Evolutionary conservation across 495 filamentous ascomycete species (phyloP), one percentile per base, ranked within the genome.

Genomic region (Pyronema domesticum): DNA sequence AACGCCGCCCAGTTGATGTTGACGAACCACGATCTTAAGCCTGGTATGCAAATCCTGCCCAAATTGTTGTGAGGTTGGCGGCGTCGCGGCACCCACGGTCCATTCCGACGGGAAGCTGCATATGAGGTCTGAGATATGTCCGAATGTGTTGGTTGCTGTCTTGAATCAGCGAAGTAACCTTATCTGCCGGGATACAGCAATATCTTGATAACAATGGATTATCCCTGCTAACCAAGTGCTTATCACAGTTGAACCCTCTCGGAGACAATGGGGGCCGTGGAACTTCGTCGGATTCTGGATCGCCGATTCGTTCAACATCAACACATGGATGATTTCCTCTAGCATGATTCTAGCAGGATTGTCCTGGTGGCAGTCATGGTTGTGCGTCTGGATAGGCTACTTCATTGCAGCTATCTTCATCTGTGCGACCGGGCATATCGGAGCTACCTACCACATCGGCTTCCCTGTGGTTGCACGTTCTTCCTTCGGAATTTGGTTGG

Each of bases 251-350:
- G 86, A 93, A 60, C 80, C 82, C 14, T 80, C 79, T 55, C 79
- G 85, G 54, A 80, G 89, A 30, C 79, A 86, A 77, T 95, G 89
- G 89, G 82, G 78, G 51, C 72, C 84, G 51, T 83, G 80, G 76
- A 94, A 94, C 64, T 95, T 87, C 61, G 79, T 95, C 53, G 83
- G 81, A 15, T 94, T 94, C 63, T 91, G 86, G 86, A 76, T 94
- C 65, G 86, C 89, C 35, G 89, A 95, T 69, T 89, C 85, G 6
- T 86, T 94, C 68, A 95, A 95, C 67, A 93, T 95, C 67, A 95
- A 95, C 68, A 95, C 89, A 13, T 95, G 89, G 89, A 95, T 95
- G 89, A 94, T 95, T 57, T 79, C 82, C 0, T 89, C 85, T 10
- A 82, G 85, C 4, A 82, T 81, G 71, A 89, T 94, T 64, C 74